A percentile compares a stretch with the other conserved stretches of the same genome.
Evolutionary conservation across 805 yeast genomes (phyloP).

Genomic region (Yarrowia yakushimensis): DNA sequence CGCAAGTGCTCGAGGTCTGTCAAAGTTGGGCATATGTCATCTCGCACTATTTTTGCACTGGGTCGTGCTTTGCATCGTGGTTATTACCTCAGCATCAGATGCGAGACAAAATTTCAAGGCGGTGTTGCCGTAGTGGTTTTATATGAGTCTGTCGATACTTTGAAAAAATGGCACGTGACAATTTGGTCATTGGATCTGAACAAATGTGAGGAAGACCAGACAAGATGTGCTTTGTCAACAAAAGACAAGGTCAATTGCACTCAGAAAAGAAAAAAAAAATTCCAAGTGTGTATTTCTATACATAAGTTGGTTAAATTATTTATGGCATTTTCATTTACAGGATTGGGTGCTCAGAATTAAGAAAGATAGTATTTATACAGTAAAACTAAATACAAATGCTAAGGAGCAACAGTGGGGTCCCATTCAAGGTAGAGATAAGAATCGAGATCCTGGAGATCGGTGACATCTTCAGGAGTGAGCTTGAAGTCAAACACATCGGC

Average conservation of each 20-base stretch:
- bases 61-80: slow-evolving; percentile 7
- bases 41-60: slow-evolving; percentile 2
- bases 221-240: too few relatives aligned
- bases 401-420: slow-evolving; percentile 17
- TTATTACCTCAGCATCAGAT: neutral
- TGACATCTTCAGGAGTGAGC: slow-evolving; percentile 51
- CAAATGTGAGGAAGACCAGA: too few relatives aligned
- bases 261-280: too few relatives aligned
- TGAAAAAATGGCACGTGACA: too few relatives aligned
- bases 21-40: slow-evolving; percentile 6
- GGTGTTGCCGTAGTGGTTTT: neutral
- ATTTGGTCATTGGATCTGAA: too few relatives aligned
- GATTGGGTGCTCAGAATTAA: too few relatives aligned
- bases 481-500: slow-evolving; percentile 55
- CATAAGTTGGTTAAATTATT: too few relatives aligned
- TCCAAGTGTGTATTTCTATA: too few relatives aligned
- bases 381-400: neutral
- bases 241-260: too few relatives aligned
- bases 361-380: neutral
- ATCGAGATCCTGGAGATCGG: slow-evolving; percentile 27
- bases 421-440: slow-evolving; percentile 20
- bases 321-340: too few relatives aligned
- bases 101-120: neutral
- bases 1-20: neutral
- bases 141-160: too few relatives aligned